phyloP scores from a whole-genome alignment of 73 alveolate genomes.

The Uronychia binucleata region DNA sequence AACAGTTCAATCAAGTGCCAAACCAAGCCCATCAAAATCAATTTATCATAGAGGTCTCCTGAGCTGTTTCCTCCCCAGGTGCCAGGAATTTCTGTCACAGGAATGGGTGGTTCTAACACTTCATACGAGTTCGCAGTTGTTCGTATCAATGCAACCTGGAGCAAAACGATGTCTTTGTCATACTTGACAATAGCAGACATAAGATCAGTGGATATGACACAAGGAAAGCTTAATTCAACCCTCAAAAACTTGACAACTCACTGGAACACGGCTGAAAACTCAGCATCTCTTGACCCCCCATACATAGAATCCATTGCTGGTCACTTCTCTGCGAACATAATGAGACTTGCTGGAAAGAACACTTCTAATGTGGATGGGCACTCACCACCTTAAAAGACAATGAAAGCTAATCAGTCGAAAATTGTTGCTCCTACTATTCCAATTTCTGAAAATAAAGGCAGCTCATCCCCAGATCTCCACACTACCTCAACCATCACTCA shows the following conservation, averaged over 20 bases:
- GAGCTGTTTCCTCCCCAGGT: constrained; percentile 71
- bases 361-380: background rate
- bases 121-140: constrained; percentile 81
- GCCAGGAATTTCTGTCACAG: background rate
- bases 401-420: too few species aligned
- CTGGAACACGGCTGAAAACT: constrained; percentile 63
- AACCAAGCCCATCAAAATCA: constrained; percentile 69
- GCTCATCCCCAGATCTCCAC: too few species aligned
- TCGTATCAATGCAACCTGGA: constrained; percentile 79
- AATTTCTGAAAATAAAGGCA: too few species aligned
- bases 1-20: constrained; percentile 70
- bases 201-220: constrained; percentile 68
- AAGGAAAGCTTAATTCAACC: constrained; percentile 58
- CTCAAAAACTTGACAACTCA: constrained; percentile 72
- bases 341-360: constrained; percentile 25
- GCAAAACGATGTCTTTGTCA: constrained; percentile 74
- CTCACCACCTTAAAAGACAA: background rate
- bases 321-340: constrained; percentile 56
- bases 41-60: constrained; percentile 73
- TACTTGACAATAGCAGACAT: constrained; percentile 85
- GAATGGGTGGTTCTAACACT: constrained; percentile 13
- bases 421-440: too few species aligned
- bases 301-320: constrained; percentile 85
- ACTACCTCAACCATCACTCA: too few species aligned
- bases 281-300: constrained; percentile 87